These are phyloP conservation scores for Annulohypoxylon moriforme DNA, from an alignment of 495 filamentous ascomycete genomes.

Conservation along the genomic window DNA sequence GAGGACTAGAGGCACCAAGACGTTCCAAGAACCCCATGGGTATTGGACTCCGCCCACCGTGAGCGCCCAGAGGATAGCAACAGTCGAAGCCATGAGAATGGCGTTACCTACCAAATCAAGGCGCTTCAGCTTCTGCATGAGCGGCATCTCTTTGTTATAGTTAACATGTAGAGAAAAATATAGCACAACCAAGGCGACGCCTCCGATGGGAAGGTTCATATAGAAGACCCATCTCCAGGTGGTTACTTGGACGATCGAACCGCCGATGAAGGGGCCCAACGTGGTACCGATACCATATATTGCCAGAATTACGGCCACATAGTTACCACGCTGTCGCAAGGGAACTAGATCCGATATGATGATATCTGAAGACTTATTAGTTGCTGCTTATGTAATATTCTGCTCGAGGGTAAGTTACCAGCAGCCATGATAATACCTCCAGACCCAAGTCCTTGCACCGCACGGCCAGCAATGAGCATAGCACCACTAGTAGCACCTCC, in stretches of 20 bases:
- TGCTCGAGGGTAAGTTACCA: neutral
- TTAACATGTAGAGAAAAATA: conserved; percentile 46
- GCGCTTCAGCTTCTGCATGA: conserved; percentile 24
- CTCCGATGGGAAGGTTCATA: conserved; percentile 33
- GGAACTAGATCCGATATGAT: conserved; percentile 79
- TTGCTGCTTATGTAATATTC: neutral
- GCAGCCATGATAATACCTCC: conserved; percentile 78
- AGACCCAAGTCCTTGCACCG: conserved; percentile 78
- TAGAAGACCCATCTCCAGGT: conserved; percentile 52
- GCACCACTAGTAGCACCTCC: conserved; percentile 43
- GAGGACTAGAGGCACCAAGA: conserved; percentile 45
- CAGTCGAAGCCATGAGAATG: conserved; percentile 42
- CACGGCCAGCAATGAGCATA: conserved; percentile 79
- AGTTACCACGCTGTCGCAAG: conserved; percentile 69
- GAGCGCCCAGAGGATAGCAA: conserved; percentile 8
- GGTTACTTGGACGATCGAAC: conserved; percentile 63
- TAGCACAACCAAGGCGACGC: conserved; percentile 32
- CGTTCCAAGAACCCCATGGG: conserved; percentile 46
- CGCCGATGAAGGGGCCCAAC: conserved; percentile 76
- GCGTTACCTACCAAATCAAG: conserved; percentile 50
- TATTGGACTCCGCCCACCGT: conserved; percentile 34
- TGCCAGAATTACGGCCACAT: conserved; percentile 60
- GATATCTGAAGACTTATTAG: conserved; percentile 65
- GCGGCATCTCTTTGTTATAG: conserved; percentile 25
- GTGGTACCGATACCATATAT: conserved; percentile 73